A percentile compares a stretch with the other conserved stretches of the same genome.
Conservation (phyloP, 306 rosid genomes). For the Datisca glomerata region DNA sequence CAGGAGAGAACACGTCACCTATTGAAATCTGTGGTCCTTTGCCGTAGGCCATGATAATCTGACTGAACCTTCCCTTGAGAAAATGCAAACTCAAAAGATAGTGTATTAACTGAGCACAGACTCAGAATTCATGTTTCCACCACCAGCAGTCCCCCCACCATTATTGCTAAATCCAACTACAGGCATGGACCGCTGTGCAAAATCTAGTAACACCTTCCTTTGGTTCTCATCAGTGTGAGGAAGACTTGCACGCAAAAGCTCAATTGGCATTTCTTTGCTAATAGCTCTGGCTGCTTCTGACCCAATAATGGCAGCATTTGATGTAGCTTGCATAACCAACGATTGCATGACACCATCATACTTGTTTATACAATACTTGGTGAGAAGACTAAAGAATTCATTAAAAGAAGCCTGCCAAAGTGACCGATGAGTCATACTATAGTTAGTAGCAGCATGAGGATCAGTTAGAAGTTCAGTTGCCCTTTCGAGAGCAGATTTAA, state of each 20-base stretch:
- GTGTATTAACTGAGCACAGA: conserved; percentile 36
- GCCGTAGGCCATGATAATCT: conserved; percentile 8
- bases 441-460: conserved; percentile 66
- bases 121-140: conserved; percentile 40
- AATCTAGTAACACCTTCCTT: conserved; percentile 52
- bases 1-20: too few species aligned
- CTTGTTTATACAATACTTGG: conserved; percentile 73
- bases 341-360: conserved; percentile 68
- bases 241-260: conserved; percentile 83
- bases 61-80: conserved; percentile 13
- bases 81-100: conserved; percentile 8
- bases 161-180: conserved; percentile 39
- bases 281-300: conserved; percentile 66
- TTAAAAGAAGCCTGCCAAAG: conserved; percentile 97
- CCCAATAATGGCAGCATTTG: conserved; percentile 35
- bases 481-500: conserved; percentile 77
- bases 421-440: conserved; percentile 44
- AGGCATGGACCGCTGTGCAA: conserved; percentile 80
- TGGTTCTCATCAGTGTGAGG: conserved; percentile 87
- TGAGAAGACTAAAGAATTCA: conserved; percentile 64
- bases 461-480: conserved; percentile 83
- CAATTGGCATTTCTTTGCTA: conserved; percentile 88
- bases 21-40: conserved; percentile 11
- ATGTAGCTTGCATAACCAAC: conserved; percentile 35
- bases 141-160: conserved; percentile 34